phyloP scores from a whole-genome alignment of 768 basidiomycete genomes.

The Xerocomus potaroensis region DNA sequence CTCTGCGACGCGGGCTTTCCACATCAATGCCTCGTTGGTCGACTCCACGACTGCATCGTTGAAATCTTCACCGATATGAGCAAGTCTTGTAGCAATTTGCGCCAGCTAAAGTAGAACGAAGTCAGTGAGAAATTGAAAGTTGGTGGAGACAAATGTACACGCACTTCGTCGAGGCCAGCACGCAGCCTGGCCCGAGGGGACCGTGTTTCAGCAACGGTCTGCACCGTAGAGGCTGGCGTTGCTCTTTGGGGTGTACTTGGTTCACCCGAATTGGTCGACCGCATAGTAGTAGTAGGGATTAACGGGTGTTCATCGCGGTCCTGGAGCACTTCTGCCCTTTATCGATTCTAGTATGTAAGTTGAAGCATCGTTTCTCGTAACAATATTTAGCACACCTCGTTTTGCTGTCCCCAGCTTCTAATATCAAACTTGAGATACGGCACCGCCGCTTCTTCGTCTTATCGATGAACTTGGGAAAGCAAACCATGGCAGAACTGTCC shows the following conservation, averaged over 20 bases:
- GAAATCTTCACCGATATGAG: conserved; percentile 31
- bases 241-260: not conserved
- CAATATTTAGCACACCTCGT: conserved; percentile 17
- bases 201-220: not conserved
- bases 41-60: conserved; percentile 15
- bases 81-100: conserved; percentile 26
- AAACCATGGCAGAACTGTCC: conserved; percentile 24
- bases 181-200: conserved; percentile 20
- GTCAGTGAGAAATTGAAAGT: not conserved
- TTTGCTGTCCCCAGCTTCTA: conserved; percentile 7
- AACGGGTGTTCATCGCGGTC: conserved; percentile 6
- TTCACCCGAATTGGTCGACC: conserved; percentile 1
- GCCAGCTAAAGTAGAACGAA: conserved; percentile 14
- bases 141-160: not conserved
- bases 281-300: conserved; percentile 4
- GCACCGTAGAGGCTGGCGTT: conserved; percentile 3
- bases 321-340: not conserved
- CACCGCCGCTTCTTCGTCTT: conserved; percentile 12
- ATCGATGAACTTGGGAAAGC: conserved; percentile 28
- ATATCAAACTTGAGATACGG: conserved; percentile 7
- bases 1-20: conserved; percentile 31
- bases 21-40: conserved; percentile 20
- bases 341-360: conserved; percentile 15
- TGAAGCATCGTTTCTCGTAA: conserved; percentile 6
- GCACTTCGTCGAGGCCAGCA: conserved; percentile 28